Percentiles rank a stretch among this genome's conserved stretches.
Evolutionary conservation across 2,329 filamentous ascomycete genomes (phyloP).

Genomic region (Fusarium irregulare): DNA sequence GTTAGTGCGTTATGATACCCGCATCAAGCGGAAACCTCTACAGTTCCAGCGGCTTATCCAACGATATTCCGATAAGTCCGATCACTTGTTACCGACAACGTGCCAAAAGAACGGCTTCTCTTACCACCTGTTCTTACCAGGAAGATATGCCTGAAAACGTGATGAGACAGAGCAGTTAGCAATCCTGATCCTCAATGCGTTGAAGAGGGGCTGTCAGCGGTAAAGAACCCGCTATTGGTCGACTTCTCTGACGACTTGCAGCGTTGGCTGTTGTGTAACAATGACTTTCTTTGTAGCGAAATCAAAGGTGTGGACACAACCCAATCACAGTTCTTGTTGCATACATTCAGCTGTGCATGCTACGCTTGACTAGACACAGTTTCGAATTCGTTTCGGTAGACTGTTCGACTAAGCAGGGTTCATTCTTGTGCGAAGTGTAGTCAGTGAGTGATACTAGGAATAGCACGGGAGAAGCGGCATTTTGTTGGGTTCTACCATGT

Average conservation of each 20-base stretch:
- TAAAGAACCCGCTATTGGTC: slow-evolving; percentile 22
- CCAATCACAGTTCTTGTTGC: slow-evolving; percentile 27
- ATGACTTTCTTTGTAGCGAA: slow-evolving; percentile 19
- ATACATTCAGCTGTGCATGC: slow-evolving; percentile 31
- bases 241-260: slow-evolving; percentile 20
- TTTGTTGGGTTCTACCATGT: not conserved
- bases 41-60: not conserved
- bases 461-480: not conserved
- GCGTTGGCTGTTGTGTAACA: slow-evolving; percentile 39
- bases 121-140: not conserved
- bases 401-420: slow-evolving; percentile 18
- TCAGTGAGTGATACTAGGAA: slow-evolving; percentile 34
- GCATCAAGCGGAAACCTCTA: not conserved
- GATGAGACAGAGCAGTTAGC: slow-evolving; percentile 35
- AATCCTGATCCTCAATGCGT: slow-evolving; percentile 26
- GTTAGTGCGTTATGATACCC: not conserved
- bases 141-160: slow-evolving; percentile 13
- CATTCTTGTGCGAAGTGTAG: slow-evolving; percentile 1
- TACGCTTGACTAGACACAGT: slow-evolving; percentile 31
- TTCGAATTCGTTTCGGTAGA: slow-evolving; percentile 29
- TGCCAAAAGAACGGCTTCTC: not conserved
- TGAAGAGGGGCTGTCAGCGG: slow-evolving; percentile 25
- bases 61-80: not conserved
- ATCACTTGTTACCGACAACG: not conserved
- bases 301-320: slow-evolving; percentile 15